Base-by-base conservation (phyloP, 257 asterid species). In the Craterostigma plantagineum region DNA sequence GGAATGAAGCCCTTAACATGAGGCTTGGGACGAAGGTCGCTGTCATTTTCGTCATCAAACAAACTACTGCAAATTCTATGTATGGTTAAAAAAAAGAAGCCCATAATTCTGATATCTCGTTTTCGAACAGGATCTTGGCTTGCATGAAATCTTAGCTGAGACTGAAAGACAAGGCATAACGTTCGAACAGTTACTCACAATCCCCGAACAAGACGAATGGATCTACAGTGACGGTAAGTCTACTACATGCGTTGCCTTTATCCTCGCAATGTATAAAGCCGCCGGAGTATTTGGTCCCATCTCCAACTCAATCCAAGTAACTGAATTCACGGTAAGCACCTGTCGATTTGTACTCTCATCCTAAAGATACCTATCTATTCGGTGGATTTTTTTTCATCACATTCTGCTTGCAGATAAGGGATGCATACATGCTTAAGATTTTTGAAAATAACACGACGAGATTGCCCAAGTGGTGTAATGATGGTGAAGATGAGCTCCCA, bases 1-100 rank as follows among this genome's bases (percentile, higher is more conserved):
- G 99, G 99, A 90, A 90, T 50, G 99, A 90, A 69, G 99, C 99
- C 58, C 86, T 90, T 54, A 90, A 90, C 67, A 90, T 75, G 81
- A 79, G 99, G 49, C 99, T 90, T 56, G 94, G 93, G 39, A 90
- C 96, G 44, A 63, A 83, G 99, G 99, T 79, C 54, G 60, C 40
- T 8, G 8, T 12, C 14, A 9, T 36, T 36, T n/a, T n/a, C n/a
- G n/a, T n/a, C n/a, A n/a, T n/a, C n/a, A n/a, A 43, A 9, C n/a
- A n/a, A n/a, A n/a, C n/a, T n/a, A n/a, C 13, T 14, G 10, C 48
- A 8, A 1, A 1, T 10, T 10, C 23, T 8, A 14, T 14, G 13
- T 11, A 10, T n/a, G n/a, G n/a, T n/a, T n/a, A n/a, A n/a, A n/a
- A 1, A 27, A 4, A 1, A 14, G 16, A 13, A 34, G 18, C 27